Evolutionary conservation across 2,329 filamentous ascomycete genomes (phyloP).

Genomic region (Trichoderma semiorbis): DNA sequence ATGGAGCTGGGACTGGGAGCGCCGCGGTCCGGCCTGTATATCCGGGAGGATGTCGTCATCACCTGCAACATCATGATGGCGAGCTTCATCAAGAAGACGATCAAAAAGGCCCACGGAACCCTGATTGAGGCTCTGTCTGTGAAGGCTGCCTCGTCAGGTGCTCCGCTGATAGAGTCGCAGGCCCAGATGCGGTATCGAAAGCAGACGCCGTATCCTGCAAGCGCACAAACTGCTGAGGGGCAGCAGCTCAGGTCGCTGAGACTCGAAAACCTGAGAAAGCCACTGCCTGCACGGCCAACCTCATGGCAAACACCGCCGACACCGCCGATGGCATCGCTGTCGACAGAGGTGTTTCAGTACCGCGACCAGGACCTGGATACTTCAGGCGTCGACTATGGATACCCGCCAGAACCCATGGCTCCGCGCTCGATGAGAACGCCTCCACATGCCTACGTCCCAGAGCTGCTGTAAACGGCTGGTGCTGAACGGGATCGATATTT

Average conservation of each 20-base stretch:
- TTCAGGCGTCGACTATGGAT: not conserved
- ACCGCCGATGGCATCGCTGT: not conserved
- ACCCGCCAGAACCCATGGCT: not conserved
- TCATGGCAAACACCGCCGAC: not conserved
- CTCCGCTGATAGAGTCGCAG: not conserved
- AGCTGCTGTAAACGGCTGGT: not conserved
- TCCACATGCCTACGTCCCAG: not conserved
- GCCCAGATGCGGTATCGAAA: not conserved
- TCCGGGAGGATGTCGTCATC: slow-evolving; percentile 82
- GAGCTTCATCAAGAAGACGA: slow-evolving; percentile 75
- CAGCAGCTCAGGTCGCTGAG: not conserved
- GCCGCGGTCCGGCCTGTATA: slow-evolving; percentile 67
- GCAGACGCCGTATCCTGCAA: not conserved
- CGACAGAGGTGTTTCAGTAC: not conserved
- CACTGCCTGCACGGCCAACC: slow-evolving; percentile 2
- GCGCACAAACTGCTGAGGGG: not conserved
- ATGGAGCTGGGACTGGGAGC: slow-evolving; percentile 64
- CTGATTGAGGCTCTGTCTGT: slow-evolving; percentile 62
- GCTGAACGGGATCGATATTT: too few relatives aligned
- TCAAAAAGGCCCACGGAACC: slow-evolving; percentile 69
- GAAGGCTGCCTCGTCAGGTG: slow-evolving; percentile 28
- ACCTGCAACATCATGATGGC: slow-evolving; percentile 74
- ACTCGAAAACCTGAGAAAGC: not conserved
- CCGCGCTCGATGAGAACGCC: not conserved
- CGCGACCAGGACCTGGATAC: not conserved